A percentile compares a stretch with the other conserved stretches of the same genome.
phyloP scores from a whole-genome alignment of 208 protist species.

The Ichthyophonus hoferi region DNA sequence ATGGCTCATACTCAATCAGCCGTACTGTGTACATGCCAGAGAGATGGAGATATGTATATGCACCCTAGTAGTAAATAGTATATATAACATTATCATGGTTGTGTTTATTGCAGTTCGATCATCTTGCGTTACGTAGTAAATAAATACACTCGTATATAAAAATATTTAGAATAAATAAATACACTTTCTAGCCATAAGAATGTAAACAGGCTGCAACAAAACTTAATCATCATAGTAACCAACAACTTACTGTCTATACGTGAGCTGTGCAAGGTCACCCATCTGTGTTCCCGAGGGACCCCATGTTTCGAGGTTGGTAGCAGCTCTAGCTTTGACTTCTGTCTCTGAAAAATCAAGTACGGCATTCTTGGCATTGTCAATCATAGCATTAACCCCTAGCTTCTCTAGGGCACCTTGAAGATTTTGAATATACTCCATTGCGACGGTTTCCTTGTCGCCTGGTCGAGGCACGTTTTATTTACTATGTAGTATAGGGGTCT shows the following conservation, averaged over 20 bases:
- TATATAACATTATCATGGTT: not conserved
- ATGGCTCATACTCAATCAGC: not conserved
- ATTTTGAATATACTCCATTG: not conserved
- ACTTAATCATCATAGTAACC: not conserved
- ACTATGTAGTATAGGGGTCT: too few species aligned
- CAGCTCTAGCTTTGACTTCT: conserved; percentile 51
- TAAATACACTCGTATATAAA: too few species aligned
- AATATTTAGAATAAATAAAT: not conserved
- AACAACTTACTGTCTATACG: conserved; percentile 12
- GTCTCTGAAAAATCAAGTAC: conserved; percentile 50
- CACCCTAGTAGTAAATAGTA: not conserved
- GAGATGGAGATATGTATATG: not conserved
- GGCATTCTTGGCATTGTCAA: conserved; percentile 35
- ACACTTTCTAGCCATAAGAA: not conserved
- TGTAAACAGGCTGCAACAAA: too few species aligned
- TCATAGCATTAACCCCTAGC: conserved; percentile 8
- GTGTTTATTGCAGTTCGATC: not conserved
- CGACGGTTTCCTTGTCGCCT: too few species aligned
- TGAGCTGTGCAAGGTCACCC: conserved; percentile 20
- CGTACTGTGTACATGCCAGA: not conserved
- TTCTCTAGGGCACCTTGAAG: conserved; percentile 13
- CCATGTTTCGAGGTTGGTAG: conserved; percentile 54
- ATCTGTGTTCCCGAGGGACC: conserved; percentile 49
- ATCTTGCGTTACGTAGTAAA: too few species aligned
- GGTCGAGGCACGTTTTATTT: too few species aligned